Evolutionary conservation across 176 grass and related monocot species (phyloP).

Genomic region (Eleusine coracana): DNA sequence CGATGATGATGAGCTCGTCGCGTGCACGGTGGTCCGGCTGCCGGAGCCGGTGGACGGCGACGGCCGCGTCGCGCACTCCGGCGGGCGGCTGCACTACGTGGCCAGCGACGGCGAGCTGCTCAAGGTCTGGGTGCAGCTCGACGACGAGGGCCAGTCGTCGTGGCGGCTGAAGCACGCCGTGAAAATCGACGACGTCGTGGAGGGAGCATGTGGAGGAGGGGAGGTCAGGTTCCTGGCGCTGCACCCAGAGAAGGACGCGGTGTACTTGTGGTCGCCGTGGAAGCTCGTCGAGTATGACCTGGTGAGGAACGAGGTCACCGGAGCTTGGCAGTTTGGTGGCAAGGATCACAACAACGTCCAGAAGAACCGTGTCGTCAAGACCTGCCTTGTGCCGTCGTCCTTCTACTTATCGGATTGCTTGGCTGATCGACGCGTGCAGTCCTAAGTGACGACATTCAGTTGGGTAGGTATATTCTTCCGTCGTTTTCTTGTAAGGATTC

Average conservation of each 20-base stretch:
- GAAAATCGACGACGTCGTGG: slow-evolving; percentile 10
- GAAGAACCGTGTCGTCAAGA: slow-evolving; percentile 55
- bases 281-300: slow-evolving; percentile 56
- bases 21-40: slow-evolving; percentile 34
- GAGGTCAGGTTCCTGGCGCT: slow-evolving; percentile 55
- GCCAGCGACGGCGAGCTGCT: slow-evolving; percentile 19
- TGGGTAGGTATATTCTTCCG: background rate
- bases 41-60: slow-evolving; percentile 43
- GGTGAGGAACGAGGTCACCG: slow-evolving; percentile 23
- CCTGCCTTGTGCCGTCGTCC: slow-evolving; percentile 63
- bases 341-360: background rate
- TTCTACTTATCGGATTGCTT: slow-evolving; percentile 51
- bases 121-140: slow-evolving; percentile 53
- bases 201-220: background rate
- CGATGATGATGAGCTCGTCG: background rate
- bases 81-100: slow-evolving; percentile 54
- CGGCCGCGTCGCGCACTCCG: slow-evolving; percentile 41
- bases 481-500: background rate
- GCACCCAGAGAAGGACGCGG: slow-evolving; percentile 61
- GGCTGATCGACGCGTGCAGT: background rate
- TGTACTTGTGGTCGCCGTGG: slow-evolving; percentile 56
- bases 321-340: slow-evolving; percentile 43
- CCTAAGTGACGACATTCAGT: background rate
- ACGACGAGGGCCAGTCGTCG: background rate
- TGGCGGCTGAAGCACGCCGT: slow-evolving; percentile 55